Evolutionary conservation across 768 basidiomycete species (phyloP).

Genomic region (Hortiboletus flavorubellus): DNA sequence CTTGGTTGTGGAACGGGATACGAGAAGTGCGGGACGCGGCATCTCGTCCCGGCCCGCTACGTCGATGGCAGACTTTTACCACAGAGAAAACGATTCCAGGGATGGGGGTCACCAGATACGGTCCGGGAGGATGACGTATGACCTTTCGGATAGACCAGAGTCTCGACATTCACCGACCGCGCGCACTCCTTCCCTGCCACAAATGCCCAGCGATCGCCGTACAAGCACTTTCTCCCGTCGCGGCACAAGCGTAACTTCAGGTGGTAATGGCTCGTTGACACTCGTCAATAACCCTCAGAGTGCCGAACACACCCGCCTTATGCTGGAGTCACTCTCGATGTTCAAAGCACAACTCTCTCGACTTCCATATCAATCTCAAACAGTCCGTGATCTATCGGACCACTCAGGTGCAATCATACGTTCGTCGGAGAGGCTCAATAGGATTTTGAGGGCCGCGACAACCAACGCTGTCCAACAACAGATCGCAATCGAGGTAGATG

Average conservation of each 20-base stretch:
- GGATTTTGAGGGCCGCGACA: slow-evolving; percentile 52
- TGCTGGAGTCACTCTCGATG: slow-evolving; percentile 65
- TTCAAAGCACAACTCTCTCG: slow-evolving; percentile 67
- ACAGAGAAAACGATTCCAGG: slow-evolving; percentile 17
- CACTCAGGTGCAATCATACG: slow-evolving; percentile 62
- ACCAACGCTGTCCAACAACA: slow-evolving; percentile 65
- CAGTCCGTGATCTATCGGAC: slow-evolving; percentile 52
- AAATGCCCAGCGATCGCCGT: slow-evolving; percentile 17
- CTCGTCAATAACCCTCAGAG: slow-evolving; percentile 20
- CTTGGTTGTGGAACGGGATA: slow-evolving; percentile 19
- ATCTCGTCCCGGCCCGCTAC: slow-evolving; percentile 43
- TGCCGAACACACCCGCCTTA: slow-evolving; percentile 64
- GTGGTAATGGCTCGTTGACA: slow-evolving; percentile 10
- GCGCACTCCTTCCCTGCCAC: slow-evolving; percentile 13
- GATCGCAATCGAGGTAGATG: slow-evolving; percentile 71
- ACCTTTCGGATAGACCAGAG: slow-evolving; percentile 23
- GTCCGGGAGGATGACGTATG: slow-evolving; percentile 24
- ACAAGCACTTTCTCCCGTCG: slow-evolving; percentile 8
- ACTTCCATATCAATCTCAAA: slow-evolving; percentile 43
- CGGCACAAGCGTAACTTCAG: slow-evolving; percentile 18
- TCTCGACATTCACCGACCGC: slow-evolving; percentile 15
- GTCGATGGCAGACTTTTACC: slow-evolving; percentile 52
- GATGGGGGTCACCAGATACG: slow-evolving; percentile 14
- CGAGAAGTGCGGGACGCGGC: slow-evolving; percentile 16
- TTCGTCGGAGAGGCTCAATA: slow-evolving; percentile 66